Evolutionary conservation across 2,329 filamentous ascomycete genomes (phyloP).

Genomic region (Calycina herbarum): DNA sequence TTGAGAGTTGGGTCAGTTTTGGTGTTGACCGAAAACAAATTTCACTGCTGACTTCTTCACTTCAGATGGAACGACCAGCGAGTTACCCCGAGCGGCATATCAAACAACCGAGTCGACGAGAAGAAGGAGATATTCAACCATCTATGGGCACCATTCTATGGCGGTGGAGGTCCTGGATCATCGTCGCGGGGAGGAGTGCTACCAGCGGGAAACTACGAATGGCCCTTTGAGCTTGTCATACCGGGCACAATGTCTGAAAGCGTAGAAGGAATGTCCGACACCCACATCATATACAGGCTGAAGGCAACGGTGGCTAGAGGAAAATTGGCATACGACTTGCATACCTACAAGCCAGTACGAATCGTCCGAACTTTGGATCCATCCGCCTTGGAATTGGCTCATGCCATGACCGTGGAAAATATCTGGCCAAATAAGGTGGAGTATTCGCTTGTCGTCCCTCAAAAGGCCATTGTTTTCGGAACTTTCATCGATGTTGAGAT

Average conservation of each 20-base stretch:
- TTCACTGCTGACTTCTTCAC: slow-evolving; percentile 15
- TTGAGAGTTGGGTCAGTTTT: slow-evolving; percentile 65
- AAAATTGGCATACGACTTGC: slow-evolving; percentile 84
- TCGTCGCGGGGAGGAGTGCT: slow-evolving; percentile 57
- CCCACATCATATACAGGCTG: slow-evolving; percentile 84
- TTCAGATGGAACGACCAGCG: slow-evolving; percentile 53
- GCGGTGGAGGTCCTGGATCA: slow-evolving; percentile 46
- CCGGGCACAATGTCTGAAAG: slow-evolving; percentile 77
- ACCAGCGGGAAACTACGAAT: slow-evolving; percentile 77
- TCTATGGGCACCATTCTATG: slow-evolving; percentile 67
- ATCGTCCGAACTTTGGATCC: slow-evolving; percentile 77
- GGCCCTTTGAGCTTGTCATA: slow-evolving; percentile 75
- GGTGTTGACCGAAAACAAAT: background rate
- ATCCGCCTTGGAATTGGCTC: slow-evolving; percentile 73
- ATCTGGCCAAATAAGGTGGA: slow-evolving; percentile 98
- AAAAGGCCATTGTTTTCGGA: slow-evolving; percentile 92
- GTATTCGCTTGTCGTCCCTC: slow-evolving; percentile 90
- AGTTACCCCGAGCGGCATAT: slow-evolving; percentile 57
- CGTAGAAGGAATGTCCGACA: slow-evolving; percentile 83
- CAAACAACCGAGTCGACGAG: slow-evolving; percentile 59
- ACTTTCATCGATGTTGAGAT: slow-evolving; percentile 84
- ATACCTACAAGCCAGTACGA: slow-evolving; percentile 74
- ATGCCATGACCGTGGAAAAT: slow-evolving; percentile 95
- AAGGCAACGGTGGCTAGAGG: slow-evolving; percentile 87
- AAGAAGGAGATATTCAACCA: slow-evolving; percentile 64